Conservation (phyloP, 768 basidiomycete species). For the Collybiopsis confluens region DNA sequence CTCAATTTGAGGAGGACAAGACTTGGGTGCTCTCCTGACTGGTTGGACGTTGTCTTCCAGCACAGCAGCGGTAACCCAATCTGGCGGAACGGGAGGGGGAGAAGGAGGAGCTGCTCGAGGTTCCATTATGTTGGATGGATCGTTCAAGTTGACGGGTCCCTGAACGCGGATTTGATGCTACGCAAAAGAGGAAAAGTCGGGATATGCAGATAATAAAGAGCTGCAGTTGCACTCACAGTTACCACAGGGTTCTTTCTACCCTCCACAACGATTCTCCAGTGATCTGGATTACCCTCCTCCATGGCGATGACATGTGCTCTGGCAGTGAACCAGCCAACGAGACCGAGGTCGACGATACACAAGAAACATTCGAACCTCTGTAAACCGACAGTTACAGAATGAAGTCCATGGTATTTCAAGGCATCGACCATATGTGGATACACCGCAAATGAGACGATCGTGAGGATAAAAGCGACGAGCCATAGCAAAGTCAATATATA, state of each 20-base stretch:
- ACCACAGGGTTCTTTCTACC: conserved; percentile 2
- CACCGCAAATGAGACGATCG: conserved; percentile 20
- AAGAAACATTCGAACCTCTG: conserved; percentile 27
- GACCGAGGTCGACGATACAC: conserved; percentile 19
- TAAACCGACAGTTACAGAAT: conserved; percentile 19
- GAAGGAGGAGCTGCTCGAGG: conserved; percentile 3
- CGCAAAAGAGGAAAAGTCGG: neutral
- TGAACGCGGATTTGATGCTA: conserved; percentile 1
- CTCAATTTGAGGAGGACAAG: neutral
- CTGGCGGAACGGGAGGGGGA: neutral
- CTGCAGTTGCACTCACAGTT: neutral
- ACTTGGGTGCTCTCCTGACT: neutral
- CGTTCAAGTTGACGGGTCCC: neutral
- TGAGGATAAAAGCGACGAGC: conserved; percentile 25
- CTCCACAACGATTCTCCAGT: conserved; percentile 20
- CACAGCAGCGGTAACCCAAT: conserved; percentile 2
- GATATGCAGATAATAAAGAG: neutral
- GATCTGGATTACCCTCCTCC: conserved; percentile 26
- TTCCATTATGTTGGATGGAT: neutral
- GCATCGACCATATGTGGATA: conserved; percentile 12
- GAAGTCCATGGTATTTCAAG: conserved; percentile 23
- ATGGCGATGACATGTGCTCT: conserved; percentile 25
- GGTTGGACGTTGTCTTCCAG: neutral
- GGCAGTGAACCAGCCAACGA: conserved; percentile 22
- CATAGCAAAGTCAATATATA: conserved; percentile 27